These are phyloP conservation scores for Citrus trifoliata DNA, from an alignment of 345 rosid species.

Conservation along the genomic window DNA sequence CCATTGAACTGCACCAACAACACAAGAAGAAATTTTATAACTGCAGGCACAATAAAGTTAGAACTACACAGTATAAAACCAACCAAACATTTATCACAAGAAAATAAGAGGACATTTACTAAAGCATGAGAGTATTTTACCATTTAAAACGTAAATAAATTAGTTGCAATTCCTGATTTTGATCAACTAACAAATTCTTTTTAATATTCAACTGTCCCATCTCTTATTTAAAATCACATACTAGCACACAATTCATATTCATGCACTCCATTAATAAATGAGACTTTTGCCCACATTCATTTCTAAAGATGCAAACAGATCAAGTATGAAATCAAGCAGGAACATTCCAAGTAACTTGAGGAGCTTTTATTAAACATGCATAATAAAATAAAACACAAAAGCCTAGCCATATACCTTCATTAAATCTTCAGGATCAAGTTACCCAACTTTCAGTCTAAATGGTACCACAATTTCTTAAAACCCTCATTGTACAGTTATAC, in stretches of 20 bases:
- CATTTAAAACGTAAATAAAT: background rate
- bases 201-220: background rate
- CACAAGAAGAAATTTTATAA: conserved; percentile 10
- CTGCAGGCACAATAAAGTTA: background rate
- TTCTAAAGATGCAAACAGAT: background rate
- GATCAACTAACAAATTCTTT: background rate
- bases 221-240: background rate
- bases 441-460: background rate
- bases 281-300: background rate
- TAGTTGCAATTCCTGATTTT: background rate
- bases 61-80: background rate
- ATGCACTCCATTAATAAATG: background rate
- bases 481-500: background rate
- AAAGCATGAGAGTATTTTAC: background rate
- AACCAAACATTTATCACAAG: background rate
- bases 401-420: background rate
- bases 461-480: background rate
- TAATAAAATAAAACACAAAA: background rate
- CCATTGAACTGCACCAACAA: conserved; percentile 75
- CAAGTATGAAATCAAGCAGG: background rate
- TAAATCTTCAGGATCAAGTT: background rate
- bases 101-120: background rate
- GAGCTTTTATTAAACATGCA: background rate
- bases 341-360: background rate
- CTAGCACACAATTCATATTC: background rate